phyloP scores from a whole-genome alignment of 1,284 basidiomycete species.

The Golubevia pallescens region DNA sequence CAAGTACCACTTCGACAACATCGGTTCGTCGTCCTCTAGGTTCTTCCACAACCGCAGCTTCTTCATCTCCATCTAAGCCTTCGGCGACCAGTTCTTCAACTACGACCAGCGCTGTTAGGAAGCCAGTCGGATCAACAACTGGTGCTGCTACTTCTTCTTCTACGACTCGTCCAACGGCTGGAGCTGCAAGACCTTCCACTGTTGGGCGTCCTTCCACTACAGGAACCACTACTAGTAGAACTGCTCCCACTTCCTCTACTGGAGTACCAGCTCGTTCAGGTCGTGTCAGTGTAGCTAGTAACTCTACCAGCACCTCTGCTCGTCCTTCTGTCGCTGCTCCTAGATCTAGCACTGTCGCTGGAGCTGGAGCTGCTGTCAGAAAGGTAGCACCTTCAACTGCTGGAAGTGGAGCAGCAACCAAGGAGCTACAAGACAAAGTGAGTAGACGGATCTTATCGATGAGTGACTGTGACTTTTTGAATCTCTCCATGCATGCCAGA shows the following conservation, averaged over 20 bases:
- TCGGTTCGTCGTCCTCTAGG: constrained; percentile 18
- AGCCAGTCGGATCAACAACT: constrained; percentile 3
- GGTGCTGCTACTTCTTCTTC: constrained; percentile 1
- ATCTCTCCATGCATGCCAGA: constrained; percentile 1
- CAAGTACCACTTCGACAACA: constrained; percentile 12
- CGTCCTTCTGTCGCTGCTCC: constrained; percentile 15
- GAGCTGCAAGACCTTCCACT: constrained; percentile 1
- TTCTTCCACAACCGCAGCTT: constrained; percentile 11
- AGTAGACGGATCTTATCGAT: constrained; percentile 7
- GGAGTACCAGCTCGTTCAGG: constrained; percentile 16
- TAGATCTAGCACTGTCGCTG: constrained; percentile 10
- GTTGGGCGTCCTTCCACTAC: not conserved
- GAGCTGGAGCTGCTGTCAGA: constrained; percentile 16
- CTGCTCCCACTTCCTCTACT: constrained; percentile 19
- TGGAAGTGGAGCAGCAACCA: constrained; percentile 11
- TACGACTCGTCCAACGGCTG: constrained; percentile 18
- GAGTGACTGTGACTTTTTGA: not conserved
- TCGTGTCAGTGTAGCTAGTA: constrained; percentile 23
- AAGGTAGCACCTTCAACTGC: constrained; percentile 17
- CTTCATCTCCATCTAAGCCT: not conserved
- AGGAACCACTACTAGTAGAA: not conserved
- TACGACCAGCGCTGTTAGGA: constrained; percentile 17
- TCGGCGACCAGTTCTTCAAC: constrained; percentile 2
- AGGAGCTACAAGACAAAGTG: constrained; percentile 31
- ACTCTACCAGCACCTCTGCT: constrained; percentile 24